Conservation (phyloP, 805 yeast genomes). For the Cyberlindnera petersonii region DNA sequence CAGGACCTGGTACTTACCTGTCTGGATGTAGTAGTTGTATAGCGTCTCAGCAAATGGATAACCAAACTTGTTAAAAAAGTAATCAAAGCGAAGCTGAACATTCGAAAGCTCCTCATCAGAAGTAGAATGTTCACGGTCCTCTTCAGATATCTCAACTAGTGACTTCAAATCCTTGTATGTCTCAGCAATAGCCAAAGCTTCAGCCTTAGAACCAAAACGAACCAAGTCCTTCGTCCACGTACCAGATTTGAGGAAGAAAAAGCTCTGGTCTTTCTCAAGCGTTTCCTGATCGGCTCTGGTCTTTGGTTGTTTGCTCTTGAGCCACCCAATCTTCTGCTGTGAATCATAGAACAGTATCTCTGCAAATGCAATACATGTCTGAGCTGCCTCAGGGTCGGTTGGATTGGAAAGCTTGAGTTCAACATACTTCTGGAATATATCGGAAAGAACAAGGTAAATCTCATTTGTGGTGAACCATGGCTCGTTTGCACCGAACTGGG, state of each 20-base stretch:
- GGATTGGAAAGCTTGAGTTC: slow-evolving; percentile 6
- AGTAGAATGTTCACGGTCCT: slow-evolving; percentile 32
- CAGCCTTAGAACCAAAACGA: slow-evolving; percentile 43
- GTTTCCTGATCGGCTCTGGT: slow-evolving; percentile 21
- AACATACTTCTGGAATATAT: slow-evolving; percentile 34
- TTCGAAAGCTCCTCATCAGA: slow-evolving; percentile 20
- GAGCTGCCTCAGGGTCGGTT: slow-evolving; percentile 16
- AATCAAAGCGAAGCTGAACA: slow-evolving; percentile 34
- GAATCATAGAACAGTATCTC: slow-evolving; percentile 40
- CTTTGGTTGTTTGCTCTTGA: slow-evolving; percentile 21
- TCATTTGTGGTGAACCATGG: slow-evolving; percentile 49
- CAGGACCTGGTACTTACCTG: slow-evolving; percentile 49
- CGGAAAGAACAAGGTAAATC: slow-evolving; percentile 38
- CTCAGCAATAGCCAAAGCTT: slow-evolving; percentile 62
- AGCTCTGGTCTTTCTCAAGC: slow-evolving; percentile 17
- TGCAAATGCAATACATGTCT: slow-evolving; percentile 32
- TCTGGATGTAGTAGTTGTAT: slow-evolving; percentile 52
- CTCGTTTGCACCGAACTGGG: slow-evolving; percentile 28
- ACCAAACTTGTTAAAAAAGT: slow-evolving; percentile 58
- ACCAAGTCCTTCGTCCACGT: slow-evolving; percentile 62
- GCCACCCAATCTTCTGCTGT: slow-evolving; percentile 35
- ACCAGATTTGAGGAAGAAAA: slow-evolving; percentile 31
- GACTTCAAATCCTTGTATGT: slow-evolving; percentile 61
- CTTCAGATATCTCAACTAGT: slow-evolving; percentile 50
- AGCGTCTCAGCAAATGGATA: slow-evolving; percentile 64